Percentiles rank a stretch among this genome's conserved stretches.
Conservation (phyloP, 1,139 yeast genomes). For the Scheffersomyces lignicola region DNA sequence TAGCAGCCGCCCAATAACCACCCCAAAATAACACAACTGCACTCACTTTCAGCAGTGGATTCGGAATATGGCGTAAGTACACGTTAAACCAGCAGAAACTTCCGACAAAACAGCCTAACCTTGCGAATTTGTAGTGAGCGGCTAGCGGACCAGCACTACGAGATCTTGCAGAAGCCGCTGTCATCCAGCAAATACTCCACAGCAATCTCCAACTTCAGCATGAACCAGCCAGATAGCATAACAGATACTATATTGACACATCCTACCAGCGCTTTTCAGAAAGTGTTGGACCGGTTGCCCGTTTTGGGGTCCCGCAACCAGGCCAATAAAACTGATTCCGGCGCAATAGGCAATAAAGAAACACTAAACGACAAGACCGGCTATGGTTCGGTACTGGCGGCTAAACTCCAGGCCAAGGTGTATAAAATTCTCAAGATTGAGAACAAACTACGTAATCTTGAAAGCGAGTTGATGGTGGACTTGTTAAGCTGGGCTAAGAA, state of each 20-base stretch:
- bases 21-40: no score
- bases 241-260: conserved; percentile 15
- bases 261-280: conserved; percentile 32
- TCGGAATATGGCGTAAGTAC: no score
- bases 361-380: conserved; percentile 4
- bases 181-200: conserved; percentile 6
- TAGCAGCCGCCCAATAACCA: no score
- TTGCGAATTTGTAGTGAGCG: neutral
- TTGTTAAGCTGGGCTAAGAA: conserved; percentile 42
- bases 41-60: no score
- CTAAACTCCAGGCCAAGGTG: conserved; percentile 11
- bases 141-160: conserved; percentile 1
- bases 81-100: no score
- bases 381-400: conserved; percentile 8
- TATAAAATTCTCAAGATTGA: conserved; percentile 13
- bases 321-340: conserved; percentile 2
- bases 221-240: conserved; percentile 10
- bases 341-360: neutral
- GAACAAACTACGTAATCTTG: conserved; percentile 10
- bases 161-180: conserved; percentile 1
- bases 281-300: conserved; percentile 25
- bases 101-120: no score
- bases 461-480: conserved; percentile 19
- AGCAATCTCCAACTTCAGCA: conserved; percentile 8
- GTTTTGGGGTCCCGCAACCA: conserved; percentile 2